Percentiles rank a stretch among this genome's conserved stretches.
These are phyloP conservation scores for Ophiostoma ips DNA, from an alignment of 2,329 filamentous ascomycete species.

Conservation along the genomic window DNA sequence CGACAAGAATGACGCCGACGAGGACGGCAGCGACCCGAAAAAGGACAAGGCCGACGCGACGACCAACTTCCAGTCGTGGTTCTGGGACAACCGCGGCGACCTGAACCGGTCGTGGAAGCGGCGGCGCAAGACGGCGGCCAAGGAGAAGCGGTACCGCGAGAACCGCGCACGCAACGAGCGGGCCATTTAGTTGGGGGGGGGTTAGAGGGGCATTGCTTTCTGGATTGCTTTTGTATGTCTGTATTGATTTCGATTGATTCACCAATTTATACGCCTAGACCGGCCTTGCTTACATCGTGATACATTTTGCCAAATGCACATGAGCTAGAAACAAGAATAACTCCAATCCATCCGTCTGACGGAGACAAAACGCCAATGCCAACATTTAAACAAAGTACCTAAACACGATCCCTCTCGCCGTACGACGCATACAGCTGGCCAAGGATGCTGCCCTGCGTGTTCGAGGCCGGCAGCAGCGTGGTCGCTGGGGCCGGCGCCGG, in stretches of 20 bases:
- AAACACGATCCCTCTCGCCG: not conserved
- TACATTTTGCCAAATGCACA: no score
- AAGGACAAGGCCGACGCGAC: conserved; percentile 18
- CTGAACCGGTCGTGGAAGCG: conserved; percentile 54
- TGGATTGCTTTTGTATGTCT: not conserved
- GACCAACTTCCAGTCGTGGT: conserved; percentile 51
- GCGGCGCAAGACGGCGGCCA: conserved; percentile 45
- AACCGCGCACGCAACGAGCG: conserved; percentile 35
- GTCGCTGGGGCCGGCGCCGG: no score
- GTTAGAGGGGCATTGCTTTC: no score
- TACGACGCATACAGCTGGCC: conserved; percentile 13
- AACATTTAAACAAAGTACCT: no score
- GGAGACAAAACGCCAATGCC: no score
- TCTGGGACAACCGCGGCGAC: conserved; percentile 53
- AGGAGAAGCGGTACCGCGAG: conserved; percentile 53
- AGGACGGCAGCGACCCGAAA: conserved; percentile 8
- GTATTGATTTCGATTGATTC: no score
- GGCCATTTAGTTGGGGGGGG: conserved; percentile 23
- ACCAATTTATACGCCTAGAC: no score
- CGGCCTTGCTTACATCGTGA: no score
- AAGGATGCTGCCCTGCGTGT: conserved; percentile 16
- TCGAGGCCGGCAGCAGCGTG: conserved; percentile 9
- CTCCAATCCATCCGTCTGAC: no score
- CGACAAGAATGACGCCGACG: conserved; percentile 6
- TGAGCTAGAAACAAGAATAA: no score